Base-by-base conservation (phyloP, 768 basidiomycete genomes). In the Trametes meyenii region DNA sequence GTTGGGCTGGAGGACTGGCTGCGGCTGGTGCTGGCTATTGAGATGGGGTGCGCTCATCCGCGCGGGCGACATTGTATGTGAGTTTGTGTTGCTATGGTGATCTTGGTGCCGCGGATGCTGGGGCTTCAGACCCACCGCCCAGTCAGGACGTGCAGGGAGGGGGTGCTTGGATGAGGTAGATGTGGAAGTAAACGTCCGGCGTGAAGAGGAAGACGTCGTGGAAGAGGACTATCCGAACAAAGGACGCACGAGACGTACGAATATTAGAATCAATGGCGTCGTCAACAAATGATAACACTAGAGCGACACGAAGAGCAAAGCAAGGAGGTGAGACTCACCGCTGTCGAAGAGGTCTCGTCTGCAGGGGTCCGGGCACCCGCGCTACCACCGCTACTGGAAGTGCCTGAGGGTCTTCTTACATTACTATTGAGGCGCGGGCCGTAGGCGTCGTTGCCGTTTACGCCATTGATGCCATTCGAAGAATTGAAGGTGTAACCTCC, bases 111-210 rank as follows among this genome's bases (percentile, higher is more conserved):
- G 80, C 23, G 74, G 61, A 14, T 71, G 61, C 64, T 90, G 87
- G 0, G 90, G 84, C 71, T 88, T 91, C 36, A 94, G 78, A 16
- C 90, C 90, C 4, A 94, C 89, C 17, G 92, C 92, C 92, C 93
- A 94, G 71, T 94, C 92, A 42, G 92, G 92, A 59, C 92, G 81
- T 2, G 90, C 77, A 3, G 92, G 92, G 40, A 94, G 79, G 14
- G 92, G 92, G 58, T 87, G 85, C 64, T 75, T 92, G 80, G 88
- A 89, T 3, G 90, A 90, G 2, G 88, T 84, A 29, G 90, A 91
- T 5, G 88, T 84, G 36, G 90, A 91, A 1, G 89, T 89, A 65
- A 83, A 90, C 6, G 89, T 90, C 64, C 85, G 82, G 40, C 88
- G 83, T 40, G 92, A 93, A 1, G 90, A 91, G 0, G 90, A 92